phyloP scores from a whole-genome alignment of 257 asterid genomes.

The Linderniella brevidens region DNA sequence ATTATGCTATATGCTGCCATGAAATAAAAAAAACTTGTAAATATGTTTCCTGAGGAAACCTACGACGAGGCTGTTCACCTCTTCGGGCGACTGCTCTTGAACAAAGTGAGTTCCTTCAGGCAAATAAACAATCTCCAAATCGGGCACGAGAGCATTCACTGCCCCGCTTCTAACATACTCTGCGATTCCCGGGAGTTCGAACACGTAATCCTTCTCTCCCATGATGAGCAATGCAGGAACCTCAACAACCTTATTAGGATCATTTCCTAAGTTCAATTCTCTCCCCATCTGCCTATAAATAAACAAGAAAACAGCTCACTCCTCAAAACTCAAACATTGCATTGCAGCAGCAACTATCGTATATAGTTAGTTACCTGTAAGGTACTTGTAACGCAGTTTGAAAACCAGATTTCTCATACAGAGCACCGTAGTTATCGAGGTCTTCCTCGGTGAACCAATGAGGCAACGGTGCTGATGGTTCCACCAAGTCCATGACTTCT shows the following conservation, averaged over 20 bases:
- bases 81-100: conserved; percentile 55
- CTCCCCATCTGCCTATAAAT: background rate
- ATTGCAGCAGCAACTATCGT: no score
- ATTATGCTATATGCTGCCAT: no score
- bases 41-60: conserved; percentile 23
- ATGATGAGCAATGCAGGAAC: conserved; percentile 39
- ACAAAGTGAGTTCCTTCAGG: conserved; percentile 56
- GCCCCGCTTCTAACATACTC: conserved; percentile 25
- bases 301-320: background rate
- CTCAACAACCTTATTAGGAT: conserved; percentile 20
- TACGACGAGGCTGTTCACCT: conserved; percentile 30
- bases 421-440: conserved; percentile 41
- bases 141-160: conserved; percentile 31
- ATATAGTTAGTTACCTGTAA: conserved; percentile 28
- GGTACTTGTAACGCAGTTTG: conserved; percentile 54
- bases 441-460: conserved; percentile 64
- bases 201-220: conserved; percentile 44
- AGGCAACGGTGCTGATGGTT: conserved; percentile 44
- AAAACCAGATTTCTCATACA: conserved; percentile 62
- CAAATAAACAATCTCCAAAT: conserved; percentile 28
- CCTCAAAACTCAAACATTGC: background rate
- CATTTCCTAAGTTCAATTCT: background rate
- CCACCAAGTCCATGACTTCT: conserved; percentile 73
- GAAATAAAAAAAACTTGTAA: background rate
- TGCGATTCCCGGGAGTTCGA: conserved; percentile 38